phyloP scores from a whole-genome alignment of 2,329 filamentous ascomycete species.

The Diaporthe destruens region DNA sequence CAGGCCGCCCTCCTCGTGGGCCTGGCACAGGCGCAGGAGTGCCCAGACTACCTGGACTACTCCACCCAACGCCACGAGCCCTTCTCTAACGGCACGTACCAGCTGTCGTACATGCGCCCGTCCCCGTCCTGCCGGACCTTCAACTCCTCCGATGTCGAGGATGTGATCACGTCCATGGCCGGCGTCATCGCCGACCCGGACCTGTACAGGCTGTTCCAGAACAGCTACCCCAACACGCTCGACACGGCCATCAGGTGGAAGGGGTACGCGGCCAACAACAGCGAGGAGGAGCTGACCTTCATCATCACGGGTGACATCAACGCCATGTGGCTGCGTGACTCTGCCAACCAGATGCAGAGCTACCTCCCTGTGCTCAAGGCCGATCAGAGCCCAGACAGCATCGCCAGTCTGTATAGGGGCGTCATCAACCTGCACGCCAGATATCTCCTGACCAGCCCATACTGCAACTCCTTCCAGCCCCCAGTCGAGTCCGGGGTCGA shows the following conservation, averaged over 20 bases:
- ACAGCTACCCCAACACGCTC: constrained; percentile 80
- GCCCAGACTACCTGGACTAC: constrained; percentile 76
- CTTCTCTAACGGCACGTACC: constrained; percentile 80
- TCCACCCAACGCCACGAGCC: constrained; percentile 73
- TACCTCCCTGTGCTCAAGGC: constrained; percentile 75
- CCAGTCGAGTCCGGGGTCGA: constrained; percentile 78
- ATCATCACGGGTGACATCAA: constrained; percentile 69
- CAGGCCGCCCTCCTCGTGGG: constrained; percentile 26
- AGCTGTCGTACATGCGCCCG: constrained; percentile 85
- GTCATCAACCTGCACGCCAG: constrained; percentile 82
- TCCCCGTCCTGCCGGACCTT: constrained; percentile 83
- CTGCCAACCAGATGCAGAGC: constrained; percentile 77
- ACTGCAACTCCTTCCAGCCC: constrained; percentile 96
- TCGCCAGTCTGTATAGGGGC: constrained; percentile 78
- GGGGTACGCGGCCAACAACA: constrained; percentile 67
- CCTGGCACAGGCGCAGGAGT: constrained; percentile 49
- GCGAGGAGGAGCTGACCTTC: constrained; percentile 73
- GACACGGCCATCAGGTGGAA: constrained; percentile 80
- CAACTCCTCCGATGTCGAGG: constrained; percentile 80
- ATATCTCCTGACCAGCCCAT: constrained; percentile 78
- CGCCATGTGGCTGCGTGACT: constrained; percentile 55
- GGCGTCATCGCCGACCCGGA: constrained; percentile 80
- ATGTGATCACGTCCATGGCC: constrained; percentile 78
- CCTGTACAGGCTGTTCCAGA: constrained; percentile 77
- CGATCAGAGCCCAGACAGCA: constrained; percentile 60